Base-by-base conservation (phyloP, 106 monocot species). In the Allium fistulosum region DNA sequence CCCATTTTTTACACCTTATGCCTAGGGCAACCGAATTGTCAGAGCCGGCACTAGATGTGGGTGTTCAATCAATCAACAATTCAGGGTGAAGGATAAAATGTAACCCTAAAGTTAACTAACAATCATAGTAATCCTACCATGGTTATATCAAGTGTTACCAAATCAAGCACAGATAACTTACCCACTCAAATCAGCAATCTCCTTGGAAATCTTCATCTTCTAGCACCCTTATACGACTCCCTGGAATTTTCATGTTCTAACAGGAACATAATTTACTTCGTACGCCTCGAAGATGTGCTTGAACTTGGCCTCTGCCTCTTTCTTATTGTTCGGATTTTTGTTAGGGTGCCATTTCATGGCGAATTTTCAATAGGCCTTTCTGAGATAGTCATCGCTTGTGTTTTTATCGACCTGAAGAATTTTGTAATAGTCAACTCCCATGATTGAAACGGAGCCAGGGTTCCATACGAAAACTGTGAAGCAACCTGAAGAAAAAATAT, bases 331-430 rank as follows among this genome's bases (percentile, higher is more conserved):
- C 9, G 88, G 88, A 27, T 89, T 89, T 68, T 89, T 89, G 68
- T 89, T 84, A 46, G 88, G 88, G 59, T 89, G 88, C 84, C 88
- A 89, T 58, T 85, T 84, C 88, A 89, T 89, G 74, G 88, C 84
- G 60, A 89, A 79, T 77, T 89, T 89, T 22, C 88, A 75, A 58
- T 89, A 89, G 11, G 88, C 79, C 53, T 85, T 89, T 62, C 82
- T 89, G 50, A 89, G 74, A 26, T 89, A 84, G 14, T 89, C 88
- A 14, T 85, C 88, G 14, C 69, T 82, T 63, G 84, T 84, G 74
- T 16, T 57, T 57, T 57, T 69, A 57, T 69, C 68, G 45, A 69
- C 68, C 1, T 69, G 27, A 8, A 69, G 57, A 51, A 57, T 69
- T 57, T 69, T 69, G 68, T 69, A 69, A 57, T 69, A 88, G 26